A percentile compares a stretch with the other conserved stretches of the same genome.
phyloP scores from a whole-genome alignment of 179 eudicot species.

The Patellifolia procumbens region DNA sequence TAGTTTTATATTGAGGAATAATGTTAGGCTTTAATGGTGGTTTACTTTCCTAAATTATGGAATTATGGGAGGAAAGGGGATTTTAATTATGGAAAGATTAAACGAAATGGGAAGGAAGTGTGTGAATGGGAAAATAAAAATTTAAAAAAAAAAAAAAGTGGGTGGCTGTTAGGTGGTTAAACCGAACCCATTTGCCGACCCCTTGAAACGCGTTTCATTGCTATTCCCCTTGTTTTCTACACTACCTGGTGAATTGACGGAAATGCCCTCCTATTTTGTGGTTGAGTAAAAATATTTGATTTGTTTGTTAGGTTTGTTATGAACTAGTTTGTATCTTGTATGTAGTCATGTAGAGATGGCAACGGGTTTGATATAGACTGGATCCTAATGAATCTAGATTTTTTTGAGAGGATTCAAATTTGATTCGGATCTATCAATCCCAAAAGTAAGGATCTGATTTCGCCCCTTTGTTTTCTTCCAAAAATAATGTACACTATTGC shows the following conservation, averaged over 20 bases:
- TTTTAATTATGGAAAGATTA: background rate
- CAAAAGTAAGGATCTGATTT: too few relatives aligned
- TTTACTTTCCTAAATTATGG: constrained; percentile 12
- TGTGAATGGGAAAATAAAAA: constrained; percentile 25
- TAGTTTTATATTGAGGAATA: constrained; percentile 36
- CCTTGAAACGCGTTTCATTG: constrained; percentile 22
- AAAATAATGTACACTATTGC: too few relatives aligned
- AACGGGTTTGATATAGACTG: too few relatives aligned
- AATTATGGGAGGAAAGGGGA: background rate
- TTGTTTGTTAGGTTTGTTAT: too few relatives aligned
- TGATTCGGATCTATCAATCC: too few relatives aligned
- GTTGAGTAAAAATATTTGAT: background rate
- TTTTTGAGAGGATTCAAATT: too few relatives aligned
- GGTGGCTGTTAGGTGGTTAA: constrained; percentile 77
- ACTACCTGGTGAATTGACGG: background rate
- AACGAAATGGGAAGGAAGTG: constrained; percentile 5
- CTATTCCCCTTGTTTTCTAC: constrained; percentile 2
- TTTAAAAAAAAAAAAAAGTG: constrained; percentile 8
- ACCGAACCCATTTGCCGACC: constrained; percentile 49
- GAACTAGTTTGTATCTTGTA: too few relatives aligned
- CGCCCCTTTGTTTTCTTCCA: too few relatives aligned
- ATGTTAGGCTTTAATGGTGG: constrained; percentile 24
- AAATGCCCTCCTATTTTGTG: background rate
- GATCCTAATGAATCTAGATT: too few relatives aligned
- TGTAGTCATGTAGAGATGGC: too few relatives aligned